phyloP scores from a whole-genome alignment of 2,329 filamentous ascomycete genomes.

The Conoideocrella luteorostrata region DNA sequence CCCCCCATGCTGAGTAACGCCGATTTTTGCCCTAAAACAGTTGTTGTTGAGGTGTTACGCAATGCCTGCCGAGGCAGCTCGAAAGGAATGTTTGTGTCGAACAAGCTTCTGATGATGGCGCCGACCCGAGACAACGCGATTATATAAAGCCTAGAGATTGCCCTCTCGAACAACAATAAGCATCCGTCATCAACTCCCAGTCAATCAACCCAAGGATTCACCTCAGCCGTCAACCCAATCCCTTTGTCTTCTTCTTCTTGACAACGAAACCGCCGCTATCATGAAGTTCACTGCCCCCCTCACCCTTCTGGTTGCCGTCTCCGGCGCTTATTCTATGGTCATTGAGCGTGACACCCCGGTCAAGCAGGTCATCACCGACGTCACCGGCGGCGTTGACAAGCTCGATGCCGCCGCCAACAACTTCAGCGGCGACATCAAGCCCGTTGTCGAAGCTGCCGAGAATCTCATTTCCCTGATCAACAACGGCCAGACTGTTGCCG shows the following conservation, averaged over 20 bases:
- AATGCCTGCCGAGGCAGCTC: too few relatives aligned
- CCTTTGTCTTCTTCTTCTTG: neutral
- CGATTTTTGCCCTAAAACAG: too few relatives aligned
- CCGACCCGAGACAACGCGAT: too few relatives aligned
- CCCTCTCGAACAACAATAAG: too few relatives aligned
- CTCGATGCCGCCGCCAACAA: neutral
- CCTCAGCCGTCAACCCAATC: too few relatives aligned
- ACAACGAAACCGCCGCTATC: neutral
- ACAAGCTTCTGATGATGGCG: too few relatives aligned
- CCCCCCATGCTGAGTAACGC: too few relatives aligned
- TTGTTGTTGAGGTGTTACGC: too few relatives aligned
- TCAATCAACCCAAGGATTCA: too few relatives aligned
- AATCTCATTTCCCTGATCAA: neutral
- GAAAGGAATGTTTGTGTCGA: too few relatives aligned
- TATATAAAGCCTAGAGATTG: too few relatives aligned
- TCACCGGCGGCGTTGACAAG: neutral
- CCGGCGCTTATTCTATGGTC: neutral
- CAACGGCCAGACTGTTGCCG: neutral
- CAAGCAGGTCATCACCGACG: neutral
- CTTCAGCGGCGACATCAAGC: neutral
- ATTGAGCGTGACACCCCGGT: neutral
- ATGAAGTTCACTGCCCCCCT: constrained; percentile 5
- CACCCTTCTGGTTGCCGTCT: constrained; percentile 3
- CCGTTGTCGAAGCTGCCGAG: neutral
- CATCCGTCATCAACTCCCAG: too few relatives aligned